phyloP scores from a whole-genome alignment of 176 grass and related monocot genomes.

The Phragmites australis region DNA sequence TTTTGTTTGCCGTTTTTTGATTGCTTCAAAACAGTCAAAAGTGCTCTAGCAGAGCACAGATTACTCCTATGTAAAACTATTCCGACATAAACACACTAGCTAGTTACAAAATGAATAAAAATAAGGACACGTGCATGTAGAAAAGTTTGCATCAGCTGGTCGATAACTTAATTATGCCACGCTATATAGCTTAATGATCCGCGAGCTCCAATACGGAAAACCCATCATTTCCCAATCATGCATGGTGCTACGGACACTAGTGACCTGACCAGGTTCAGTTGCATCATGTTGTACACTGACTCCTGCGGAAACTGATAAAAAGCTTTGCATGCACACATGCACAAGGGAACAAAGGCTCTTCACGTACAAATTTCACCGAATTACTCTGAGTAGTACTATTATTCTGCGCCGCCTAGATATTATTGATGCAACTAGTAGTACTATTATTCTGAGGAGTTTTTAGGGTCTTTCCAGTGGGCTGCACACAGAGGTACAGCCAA shows the following conservation, averaged over 20 bases:
- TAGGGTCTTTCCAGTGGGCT: background rate
- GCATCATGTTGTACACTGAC: conserved; percentile 36
- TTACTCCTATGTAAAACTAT: background rate
- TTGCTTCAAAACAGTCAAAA: background rate
- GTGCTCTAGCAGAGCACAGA: background rate
- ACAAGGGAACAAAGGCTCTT: background rate
- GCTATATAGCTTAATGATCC: background rate
- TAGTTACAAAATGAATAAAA: too few species aligned
- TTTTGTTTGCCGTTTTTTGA: background rate
- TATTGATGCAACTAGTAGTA: too few species aligned
- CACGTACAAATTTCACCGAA: conserved; percentile 3
- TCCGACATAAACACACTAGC: background rate
- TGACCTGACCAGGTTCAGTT: conserved; percentile 26
- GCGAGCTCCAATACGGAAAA: conserved; percentile 32
- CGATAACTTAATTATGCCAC: background rate
- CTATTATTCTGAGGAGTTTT: background rate
- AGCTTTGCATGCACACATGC: conserved; percentile 37
- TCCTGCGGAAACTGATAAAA: conserved; percentile 32
- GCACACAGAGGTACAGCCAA: background rate
- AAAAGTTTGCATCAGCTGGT: background rate
- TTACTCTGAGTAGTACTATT: too few species aligned
- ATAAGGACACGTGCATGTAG: background rate
- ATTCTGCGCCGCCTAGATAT: too few species aligned
- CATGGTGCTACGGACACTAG: conserved; percentile 19
- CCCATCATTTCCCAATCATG: conserved; percentile 46